Evolutionary conservation across 768 basidiomycete genomes (phyloP).

Genomic region (Hypholoma sublateritium): DNA sequence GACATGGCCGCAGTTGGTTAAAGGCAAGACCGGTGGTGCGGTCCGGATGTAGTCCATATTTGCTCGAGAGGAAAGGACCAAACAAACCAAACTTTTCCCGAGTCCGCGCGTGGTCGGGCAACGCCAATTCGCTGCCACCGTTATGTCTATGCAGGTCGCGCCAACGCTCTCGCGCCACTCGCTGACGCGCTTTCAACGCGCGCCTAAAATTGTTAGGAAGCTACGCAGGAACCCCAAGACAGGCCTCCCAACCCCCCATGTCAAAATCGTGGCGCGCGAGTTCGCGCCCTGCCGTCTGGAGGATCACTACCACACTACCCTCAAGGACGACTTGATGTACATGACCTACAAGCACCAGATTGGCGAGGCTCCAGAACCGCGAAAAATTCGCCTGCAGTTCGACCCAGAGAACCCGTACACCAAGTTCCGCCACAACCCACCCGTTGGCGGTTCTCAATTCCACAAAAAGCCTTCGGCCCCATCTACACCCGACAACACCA

Average conservation of each 20-base stretch:
- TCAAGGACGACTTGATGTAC: slow-evolving; percentile 91
- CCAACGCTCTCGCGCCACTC: slow-evolving; percentile 16
- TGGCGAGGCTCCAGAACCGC: slow-evolving; percentile 49
- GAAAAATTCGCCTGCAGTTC: slow-evolving; percentile 64
- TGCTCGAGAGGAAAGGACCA: background rate
- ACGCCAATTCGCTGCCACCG: background rate
- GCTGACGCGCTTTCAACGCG: slow-evolving; percentile 51
- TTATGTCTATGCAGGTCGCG: slow-evolving; percentile 13
- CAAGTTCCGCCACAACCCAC: slow-evolving; percentile 72
- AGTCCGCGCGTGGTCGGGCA: background rate
- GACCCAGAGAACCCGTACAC: slow-evolving; percentile 83
- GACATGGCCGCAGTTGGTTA: slow-evolving; percentile 32
- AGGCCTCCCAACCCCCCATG: slow-evolving; percentile 74
- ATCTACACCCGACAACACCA: slow-evolving; percentile 65
- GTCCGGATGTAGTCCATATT: background rate
- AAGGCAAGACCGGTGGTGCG: background rate
- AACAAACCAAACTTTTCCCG: slow-evolving; percentile 9
- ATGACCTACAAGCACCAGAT: slow-evolving; percentile 85
- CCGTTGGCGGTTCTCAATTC: slow-evolving; percentile 69
- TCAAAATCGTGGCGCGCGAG: slow-evolving; percentile 64
- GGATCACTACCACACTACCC: slow-evolving; percentile 81
- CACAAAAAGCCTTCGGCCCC: slow-evolving; percentile 69
- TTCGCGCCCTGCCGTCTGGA: slow-evolving; percentile 70
- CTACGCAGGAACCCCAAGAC: slow-evolving; percentile 48
- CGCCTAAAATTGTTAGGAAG: slow-evolving; percentile 42